phyloP scores from a whole-genome alignment of 352 stramenopile genomes.

The Bremia lactucae region DNA sequence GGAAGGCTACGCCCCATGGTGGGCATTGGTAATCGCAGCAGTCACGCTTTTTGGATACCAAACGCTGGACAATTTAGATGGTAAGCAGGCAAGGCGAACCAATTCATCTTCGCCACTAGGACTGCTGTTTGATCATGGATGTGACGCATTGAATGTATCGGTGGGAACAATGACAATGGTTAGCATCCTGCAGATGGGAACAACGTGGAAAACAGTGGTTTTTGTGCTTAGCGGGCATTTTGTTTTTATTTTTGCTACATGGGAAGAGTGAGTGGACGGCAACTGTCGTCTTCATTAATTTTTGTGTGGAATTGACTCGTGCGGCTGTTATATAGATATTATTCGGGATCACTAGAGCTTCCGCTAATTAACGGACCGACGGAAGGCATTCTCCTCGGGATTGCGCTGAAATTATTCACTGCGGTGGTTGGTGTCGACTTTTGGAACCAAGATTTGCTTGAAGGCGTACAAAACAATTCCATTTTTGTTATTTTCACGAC shows the following conservation, averaged over 20 bases:
- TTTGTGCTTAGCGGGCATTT: slow-evolving; percentile 67
- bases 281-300: neutral
- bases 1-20: slow-evolving; percentile 53
- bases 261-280: slow-evolving; percentile 54
- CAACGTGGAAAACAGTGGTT: slow-evolving; percentile 70
- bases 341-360: slow-evolving; percentile 90
- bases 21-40: slow-evolving; percentile 52
- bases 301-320: neutral
- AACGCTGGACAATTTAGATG: slow-evolving; percentile 81
- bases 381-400: slow-evolving; percentile 89
- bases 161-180: slow-evolving; percentile 78
- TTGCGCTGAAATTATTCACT: slow-evolving; percentile 69
- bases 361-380: slow-evolving; percentile 94
- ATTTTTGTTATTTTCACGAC: slow-evolving; percentile 63
- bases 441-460: slow-evolving; percentile 51
- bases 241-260: slow-evolving; percentile 82
- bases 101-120: slow-evolving; percentile 70
- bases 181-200: slow-evolving; percentile 59
- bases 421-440: slow-evolving; percentile 47
- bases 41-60: slow-evolving; percentile 66
- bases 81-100: slow-evolving; percentile 75
- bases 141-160: slow-evolving; percentile 74
- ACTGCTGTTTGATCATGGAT: slow-evolving; percentile 79
- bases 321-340: slow-evolving; percentile 53
- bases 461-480: slow-evolving; percentile 74